Percentiles rank a stretch among this genome's conserved stretches.
phyloP scores from a whole-genome alignment of 805 yeast species.

The Candida multigemmis region DNA sequence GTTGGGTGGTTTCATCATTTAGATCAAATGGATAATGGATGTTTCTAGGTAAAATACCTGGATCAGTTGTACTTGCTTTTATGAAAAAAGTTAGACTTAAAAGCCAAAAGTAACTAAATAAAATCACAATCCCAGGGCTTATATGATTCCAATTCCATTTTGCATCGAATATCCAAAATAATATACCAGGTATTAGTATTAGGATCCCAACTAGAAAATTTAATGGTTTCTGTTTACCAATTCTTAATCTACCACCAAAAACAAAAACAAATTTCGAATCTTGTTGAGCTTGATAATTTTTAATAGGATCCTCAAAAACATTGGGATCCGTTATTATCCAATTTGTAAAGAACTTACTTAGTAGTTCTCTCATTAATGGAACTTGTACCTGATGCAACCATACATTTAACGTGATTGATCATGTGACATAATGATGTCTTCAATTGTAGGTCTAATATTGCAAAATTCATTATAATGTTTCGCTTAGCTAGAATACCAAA shows the following conservation, averaged over 20 bases:
- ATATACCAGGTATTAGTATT: constrained; percentile 37
- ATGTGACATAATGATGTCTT: no score
- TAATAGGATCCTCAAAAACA: constrained; percentile 2
- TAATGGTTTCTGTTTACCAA: constrained; percentile 31
- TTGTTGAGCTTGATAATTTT: constrained; percentile 34
- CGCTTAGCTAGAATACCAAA: no score
- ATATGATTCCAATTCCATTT: constrained; percentile 48
- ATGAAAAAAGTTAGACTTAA: constrained; percentile 39
- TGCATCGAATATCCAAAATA: constrained; percentile 40
- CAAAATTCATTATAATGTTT: no score
- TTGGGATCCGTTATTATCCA: constrained; percentile 21
- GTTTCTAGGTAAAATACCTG: constrained; percentile 64
- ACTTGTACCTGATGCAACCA: no score
- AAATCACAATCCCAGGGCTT: constrained; percentile 46
- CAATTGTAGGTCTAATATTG: no score
- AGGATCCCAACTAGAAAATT: constrained; percentile 24
- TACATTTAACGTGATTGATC: no score
- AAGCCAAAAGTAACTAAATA: constrained; percentile 53
- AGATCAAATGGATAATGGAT: constrained; percentile 38
- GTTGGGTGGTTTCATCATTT: constrained; percentile 4
- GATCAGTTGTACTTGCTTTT: constrained; percentile 52
- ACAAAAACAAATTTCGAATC: constrained; percentile 36
- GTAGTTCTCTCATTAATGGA: constrained; percentile 1
- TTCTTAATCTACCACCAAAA: constrained; percentile 57
- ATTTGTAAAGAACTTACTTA: constrained; percentile 12